Evolutionary conservation across 306 rosid species (phyloP), one percentile per base, ranked within the genome.

Genomic region (Vigna unguiculata): DNA sequence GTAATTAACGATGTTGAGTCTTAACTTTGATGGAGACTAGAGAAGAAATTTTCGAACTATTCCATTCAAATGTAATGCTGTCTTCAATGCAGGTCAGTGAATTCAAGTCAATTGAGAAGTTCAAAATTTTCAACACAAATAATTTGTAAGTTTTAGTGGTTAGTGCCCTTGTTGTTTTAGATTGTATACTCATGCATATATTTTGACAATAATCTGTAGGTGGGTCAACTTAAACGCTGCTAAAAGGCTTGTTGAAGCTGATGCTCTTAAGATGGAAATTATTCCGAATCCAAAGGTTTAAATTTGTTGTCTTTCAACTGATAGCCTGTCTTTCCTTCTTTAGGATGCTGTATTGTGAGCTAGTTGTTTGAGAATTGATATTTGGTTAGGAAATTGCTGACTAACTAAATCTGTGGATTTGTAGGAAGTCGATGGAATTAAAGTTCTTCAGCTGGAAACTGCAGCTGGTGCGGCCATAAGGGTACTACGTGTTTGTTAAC

Each of bases 391-490:
- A 68, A 78, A 52, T 82, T 72, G 46, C 82, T 78, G 74, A 81
- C 59, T 21, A 47, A 65, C 59, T 21, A 53, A 65, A 19, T 66
- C 73, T 64, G 46, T 47, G 81, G 60, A 57, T 79, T 75, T 54
- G 38, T 74, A 95, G 99, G 99, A 95, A 88, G 97, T 92, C 83
- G 97, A 90, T 38, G 99, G 99, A 78, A 69, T 89, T 69, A 92
- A 95, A 84, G 97, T 92, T 83, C 95, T 95, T 81, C 99, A 95
- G 87, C 88, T 95, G 72, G 99, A 95, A 90, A 95, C 99, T 59
- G 99, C 99, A 15, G 99, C 99, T 72, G 99, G 99, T 66, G 99
- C 99, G 38, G 99, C 99, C 65, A 95, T 95, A 72, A 85, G 86
- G 99, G 99, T 95, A 86, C 69, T 47, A n/a, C 7, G 43, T 48